Evolutionary conservation across 495 filamentous ascomycete species (phyloP), one percentile per base, ranked within the genome.

Genomic region (Podospora tetraspora): DNA sequence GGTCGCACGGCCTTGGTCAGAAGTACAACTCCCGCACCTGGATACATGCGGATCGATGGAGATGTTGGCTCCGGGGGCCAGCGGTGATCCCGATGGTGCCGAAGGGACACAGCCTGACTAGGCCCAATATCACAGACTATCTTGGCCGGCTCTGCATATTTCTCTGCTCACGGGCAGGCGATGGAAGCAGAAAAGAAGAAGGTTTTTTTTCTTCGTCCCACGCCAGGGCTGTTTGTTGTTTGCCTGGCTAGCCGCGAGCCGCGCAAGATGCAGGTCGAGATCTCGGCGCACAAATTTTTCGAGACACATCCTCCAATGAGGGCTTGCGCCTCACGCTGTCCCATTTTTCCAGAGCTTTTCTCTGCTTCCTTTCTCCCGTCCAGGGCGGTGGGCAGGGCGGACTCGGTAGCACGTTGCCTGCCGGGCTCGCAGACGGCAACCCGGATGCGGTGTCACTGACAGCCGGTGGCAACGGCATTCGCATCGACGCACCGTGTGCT

Each of bases 211-310:
- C n/a, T 19, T 19, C 43, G 43, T 19, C 43, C 43, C 16, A 52
- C 19, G 16, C 16, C 43, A 52, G 19, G 37, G 19, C 43, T 52
- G 11, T 34, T 64, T 52, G 11, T 34, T 64, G 62, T 37, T 25
- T 37, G 62, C 62, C 62, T 37, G 21, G 32, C 37, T 64, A 64
- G 62, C 62, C 62, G 62, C 62, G 30, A 64, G 62, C 62, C 62
- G 62, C 62, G 62, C 30, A 13, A 52, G 43, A 52, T 52, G 43
- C 43, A 52, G 43, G 43, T 52, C 16, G 19, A n/a, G 43, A 52
- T n/a, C 43, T 43, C 19, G 7, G 43, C 43, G 43, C 43, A 52
- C 43, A 52, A 8, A n/a, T 52, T 43, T 29, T 11, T 64, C 62
- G 62, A 37, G 13, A 25, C 30, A 34, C 60, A 32, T 23, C 16